phyloP scores from a whole-genome alignment of 176 grass and related monocot genomes.

The Ampelocalamus luodianensis region DNA sequence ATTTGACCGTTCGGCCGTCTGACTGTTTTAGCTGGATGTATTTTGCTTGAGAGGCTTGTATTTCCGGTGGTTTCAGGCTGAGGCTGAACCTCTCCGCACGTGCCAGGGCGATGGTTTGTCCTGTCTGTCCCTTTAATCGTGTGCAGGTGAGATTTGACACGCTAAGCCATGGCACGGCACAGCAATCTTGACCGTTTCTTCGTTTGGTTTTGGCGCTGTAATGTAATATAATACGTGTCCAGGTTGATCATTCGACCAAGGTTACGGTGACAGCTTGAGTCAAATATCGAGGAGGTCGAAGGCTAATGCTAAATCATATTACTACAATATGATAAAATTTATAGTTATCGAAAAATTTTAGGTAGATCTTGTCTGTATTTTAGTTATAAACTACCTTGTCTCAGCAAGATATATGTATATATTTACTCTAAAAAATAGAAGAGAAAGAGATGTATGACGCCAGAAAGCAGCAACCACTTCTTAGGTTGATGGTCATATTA shows the following conservation, averaged over 20 bases:
- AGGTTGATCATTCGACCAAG: conserved; percentile 2
- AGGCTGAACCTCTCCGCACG: neutral
- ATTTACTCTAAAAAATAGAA: too few relatives aligned
- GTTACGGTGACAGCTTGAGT: neutral
- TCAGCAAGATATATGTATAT: too few relatives aligned
- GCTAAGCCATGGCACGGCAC: neutral
- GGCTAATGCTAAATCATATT: too few relatives aligned
- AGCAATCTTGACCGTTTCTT: neutral
- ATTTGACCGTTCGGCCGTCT: neutral
- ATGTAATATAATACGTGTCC: neutral
- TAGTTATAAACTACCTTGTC: too few relatives aligned
- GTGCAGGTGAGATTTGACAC: conserved; percentile 26
- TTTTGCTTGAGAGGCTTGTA: neutral
- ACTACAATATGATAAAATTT: too few relatives aligned
- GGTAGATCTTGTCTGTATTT: too few relatives aligned
- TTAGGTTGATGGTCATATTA: too few relatives aligned
- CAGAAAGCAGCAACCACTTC: too few relatives aligned
- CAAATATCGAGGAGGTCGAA: too few relatives aligned
- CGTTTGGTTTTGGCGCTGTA: neutral
- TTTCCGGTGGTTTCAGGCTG: neutral
- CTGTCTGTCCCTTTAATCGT: neutral
- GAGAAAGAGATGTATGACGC: too few relatives aligned
- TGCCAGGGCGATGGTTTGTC: neutral
- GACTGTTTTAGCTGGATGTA: neutral
- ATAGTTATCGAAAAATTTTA: too few relatives aligned